A percentile compares a stretch with the other conserved stretches of the same genome.
Evolutionary conservation across 768 basidiomycete species (phyloP).

Genomic region (Imleria badia): DNA sequence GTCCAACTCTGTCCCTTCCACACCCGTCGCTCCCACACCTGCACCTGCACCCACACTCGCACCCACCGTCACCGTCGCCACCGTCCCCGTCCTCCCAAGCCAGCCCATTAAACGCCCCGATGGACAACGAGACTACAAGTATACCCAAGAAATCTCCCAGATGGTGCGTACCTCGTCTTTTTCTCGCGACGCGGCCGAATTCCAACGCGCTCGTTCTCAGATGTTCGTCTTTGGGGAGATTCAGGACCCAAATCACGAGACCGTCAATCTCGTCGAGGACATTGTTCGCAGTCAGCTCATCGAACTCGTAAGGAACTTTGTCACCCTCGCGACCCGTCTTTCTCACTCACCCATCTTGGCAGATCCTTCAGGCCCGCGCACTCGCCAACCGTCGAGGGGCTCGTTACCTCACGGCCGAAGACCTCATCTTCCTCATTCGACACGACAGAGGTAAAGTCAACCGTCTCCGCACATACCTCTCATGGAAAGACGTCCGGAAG

Average conservation of each 20-base stretch:
- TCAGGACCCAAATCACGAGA: conserved; percentile 83
- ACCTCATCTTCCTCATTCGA: conserved; percentile 94
- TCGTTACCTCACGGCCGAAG: conserved; percentile 86
- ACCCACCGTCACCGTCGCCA: conserved; percentile 6
- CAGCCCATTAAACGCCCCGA: conserved; percentile 20
- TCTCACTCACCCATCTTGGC: conserved; percentile 1
- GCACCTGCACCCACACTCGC: neutral
- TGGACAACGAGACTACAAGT: conserved; percentile 71
- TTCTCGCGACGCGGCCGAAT: neutral
- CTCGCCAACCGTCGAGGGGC: conserved; percentile 81
- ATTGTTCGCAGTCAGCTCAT: conserved; percentile 89
- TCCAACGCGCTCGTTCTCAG: conserved; percentile 35
- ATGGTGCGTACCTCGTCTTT: conserved; percentile 55
- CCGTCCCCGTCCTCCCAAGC: conserved; percentile 2
- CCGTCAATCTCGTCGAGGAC: conserved; percentile 93
- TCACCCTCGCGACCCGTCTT: neutral
- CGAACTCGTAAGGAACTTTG: conserved; percentile 60
- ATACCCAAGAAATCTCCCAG: conserved; percentile 89
- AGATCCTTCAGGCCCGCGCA: conserved; percentile 89
- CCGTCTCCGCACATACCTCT: conserved; percentile 86
- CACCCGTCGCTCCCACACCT: conserved; percentile 16
- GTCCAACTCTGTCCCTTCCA: conserved; percentile 20
- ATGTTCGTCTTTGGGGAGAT: conserved; percentile 99
- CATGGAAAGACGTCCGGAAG: conserved; percentile 97
- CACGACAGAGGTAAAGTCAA: conserved; percentile 95